phyloP scores from a whole-genome alignment of 306 rosid genomes.

The Rosa chinensis region DNA sequence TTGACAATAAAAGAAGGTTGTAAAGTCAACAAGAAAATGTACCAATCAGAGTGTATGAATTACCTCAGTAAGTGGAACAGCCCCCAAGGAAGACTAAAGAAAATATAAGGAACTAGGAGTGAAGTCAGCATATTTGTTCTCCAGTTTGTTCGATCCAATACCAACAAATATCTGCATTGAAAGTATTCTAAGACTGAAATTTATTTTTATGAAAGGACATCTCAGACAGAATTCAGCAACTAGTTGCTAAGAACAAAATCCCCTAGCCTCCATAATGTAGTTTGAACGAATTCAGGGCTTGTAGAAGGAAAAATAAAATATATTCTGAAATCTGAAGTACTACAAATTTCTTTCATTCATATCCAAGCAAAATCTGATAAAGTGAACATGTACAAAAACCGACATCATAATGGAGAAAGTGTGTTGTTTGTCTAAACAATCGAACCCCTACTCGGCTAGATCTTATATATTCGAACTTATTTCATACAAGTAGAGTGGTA shows the following conservation, averaged over 20 bases:
- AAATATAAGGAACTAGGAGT: slow-evolving; percentile 78
- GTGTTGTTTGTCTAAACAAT: neutral
- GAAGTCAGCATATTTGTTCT: slow-evolving; percentile 84
- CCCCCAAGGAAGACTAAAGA: slow-evolving; percentile 75
- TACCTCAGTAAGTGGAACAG: slow-evolving; percentile 66
- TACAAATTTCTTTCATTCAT: neutral
- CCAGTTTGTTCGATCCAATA: slow-evolving; percentile 95
- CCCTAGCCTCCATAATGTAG: neutral
- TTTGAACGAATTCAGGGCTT: neutral
- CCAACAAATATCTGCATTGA: slow-evolving; percentile 63
- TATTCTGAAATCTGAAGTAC: neutral
- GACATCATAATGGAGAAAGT: neutral
- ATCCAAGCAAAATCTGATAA: neutral
- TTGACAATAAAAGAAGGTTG: neutral
- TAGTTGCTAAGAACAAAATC: neutral
- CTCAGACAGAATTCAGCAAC: neutral
- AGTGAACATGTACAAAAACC: neutral
- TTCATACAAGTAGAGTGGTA: neutral
- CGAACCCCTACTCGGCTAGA: neutral
- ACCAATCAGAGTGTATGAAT: neutral
- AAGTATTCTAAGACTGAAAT: neutral
- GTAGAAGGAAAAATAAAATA: neutral
- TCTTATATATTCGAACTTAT: neutral
- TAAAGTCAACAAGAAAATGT: slow-evolving; percentile 6
- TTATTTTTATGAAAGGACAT: neutral